Percentiles rank a stretch among this genome's conserved stretches.
These are phyloP conservation scores for Kodamaea jinghongensis DNA, from an alignment of 805 yeast genomes.

Conservation along the genomic window DNA sequence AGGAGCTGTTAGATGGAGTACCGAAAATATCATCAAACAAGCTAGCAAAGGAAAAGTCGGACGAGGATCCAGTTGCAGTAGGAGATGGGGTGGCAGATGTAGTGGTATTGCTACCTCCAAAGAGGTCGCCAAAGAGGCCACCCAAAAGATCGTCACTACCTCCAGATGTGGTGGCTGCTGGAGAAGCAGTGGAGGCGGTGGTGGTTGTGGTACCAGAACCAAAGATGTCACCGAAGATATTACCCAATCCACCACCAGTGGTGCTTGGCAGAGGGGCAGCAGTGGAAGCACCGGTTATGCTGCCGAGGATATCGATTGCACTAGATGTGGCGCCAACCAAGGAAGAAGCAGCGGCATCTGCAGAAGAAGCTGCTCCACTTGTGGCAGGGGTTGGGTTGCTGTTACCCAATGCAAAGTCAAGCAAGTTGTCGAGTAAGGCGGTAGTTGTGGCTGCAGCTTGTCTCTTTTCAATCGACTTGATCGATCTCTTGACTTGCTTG, in stretches of 20 bases:
- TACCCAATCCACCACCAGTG: constrained; percentile 7
- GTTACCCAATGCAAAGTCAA: constrained; percentile 8
- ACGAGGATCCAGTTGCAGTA: not conserved
- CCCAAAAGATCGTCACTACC: constrained; percentile 2
- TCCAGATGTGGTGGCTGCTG: constrained; percentile 7
- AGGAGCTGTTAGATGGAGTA: constrained; percentile 10
- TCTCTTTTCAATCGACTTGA: constrained; percentile 8
- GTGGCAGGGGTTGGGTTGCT: constrained; percentile 1
- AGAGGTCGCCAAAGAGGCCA: constrained; percentile 12
- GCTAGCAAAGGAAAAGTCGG: constrained; percentile 11
- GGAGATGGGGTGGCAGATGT: constrained; percentile 7
- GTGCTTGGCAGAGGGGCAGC: not conserved
- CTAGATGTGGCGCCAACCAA: not conserved
- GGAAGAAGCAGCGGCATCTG: constrained; percentile 5
- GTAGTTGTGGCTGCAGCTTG: not conserved
- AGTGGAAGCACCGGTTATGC: constrained; percentile 3
- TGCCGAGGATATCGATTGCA: too few relatives aligned
- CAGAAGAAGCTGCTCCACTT: constrained; percentile 7
- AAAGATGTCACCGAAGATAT: constrained; percentile 14
- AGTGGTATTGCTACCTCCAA: not conserved
- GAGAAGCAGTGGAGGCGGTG: constrained; percentile 10
- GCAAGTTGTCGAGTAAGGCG: constrained; percentile 9
- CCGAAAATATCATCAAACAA: constrained; percentile 14
- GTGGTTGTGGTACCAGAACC: constrained; percentile 2
- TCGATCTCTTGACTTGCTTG: constrained; percentile 13